Base-by-base conservation (phyloP, 495 filamentous ascomycete species). In the Xylaria bambusicola region DNA sequence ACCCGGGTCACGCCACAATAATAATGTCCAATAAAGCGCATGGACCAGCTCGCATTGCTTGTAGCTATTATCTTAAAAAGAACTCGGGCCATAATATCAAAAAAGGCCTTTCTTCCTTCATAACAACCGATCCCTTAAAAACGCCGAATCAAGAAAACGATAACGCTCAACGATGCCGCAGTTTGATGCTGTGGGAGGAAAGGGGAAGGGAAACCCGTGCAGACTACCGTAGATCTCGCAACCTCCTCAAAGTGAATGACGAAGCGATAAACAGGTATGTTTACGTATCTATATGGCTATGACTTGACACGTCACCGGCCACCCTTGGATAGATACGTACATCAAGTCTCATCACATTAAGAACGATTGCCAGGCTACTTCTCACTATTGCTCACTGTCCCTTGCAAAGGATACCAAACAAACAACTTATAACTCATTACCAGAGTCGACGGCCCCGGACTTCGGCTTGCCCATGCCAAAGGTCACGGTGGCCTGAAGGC, bases 401-500 rank as follows among this genome's bases (percentile, higher is more conserved):
- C 46, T 40, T 27, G 35, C 27, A 27, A 13, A 27, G 18, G 35
- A 31, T 1, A 21, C 5, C 15, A 29, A 15, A 26, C 61, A 1
- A 21, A 3, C 15, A 29, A 33, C 61, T 45, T 60, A 68, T 46
- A 68, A 35, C 8, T 58, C 56, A 12, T 31, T 41, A 31, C 21
- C 18, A 17, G 20, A n/a, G 17, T 55, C 49, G 18, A 42, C 17
- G 8, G 31, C 10, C 6, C 54, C 57, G 9, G 41, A 53, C 9
- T 53, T 33, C 24, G 26, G 26, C 42, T 56, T 65, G 21, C 46
- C 58, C 42, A 60, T 64, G 15, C 76, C 73, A 66, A 92, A 92
- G 4, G 65, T 55, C 44, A 93, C 82, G 0, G 70, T 75, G 7
- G 90, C 92, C 47, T 84, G 84, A 58, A 98, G 76, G 73, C 94